These are phyloP conservation scores for Mycena rosella DNA, from an alignment of 768 basidiomycete genomes.

Conservation along the genomic window DNA sequence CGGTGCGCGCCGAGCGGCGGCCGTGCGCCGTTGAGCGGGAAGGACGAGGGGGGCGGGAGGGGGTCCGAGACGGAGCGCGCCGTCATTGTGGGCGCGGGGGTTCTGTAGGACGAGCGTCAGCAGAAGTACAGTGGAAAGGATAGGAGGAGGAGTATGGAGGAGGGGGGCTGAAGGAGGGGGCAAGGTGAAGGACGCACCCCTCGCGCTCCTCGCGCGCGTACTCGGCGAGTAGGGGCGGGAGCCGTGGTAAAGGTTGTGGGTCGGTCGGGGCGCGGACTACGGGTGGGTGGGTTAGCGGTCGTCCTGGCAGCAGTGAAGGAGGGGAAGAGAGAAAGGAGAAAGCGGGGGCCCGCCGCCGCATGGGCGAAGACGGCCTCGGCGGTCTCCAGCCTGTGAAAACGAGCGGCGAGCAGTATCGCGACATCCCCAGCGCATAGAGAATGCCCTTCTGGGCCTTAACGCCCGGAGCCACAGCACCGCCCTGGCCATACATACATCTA, in stretches of 20 bases:
- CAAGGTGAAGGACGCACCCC: not conserved
- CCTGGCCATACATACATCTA: too few species aligned
- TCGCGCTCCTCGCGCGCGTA: conserved; percentile 9
- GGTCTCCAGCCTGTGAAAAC: too few species aligned
- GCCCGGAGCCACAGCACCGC: too few species aligned
- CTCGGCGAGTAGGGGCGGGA: conserved; percentile 27
- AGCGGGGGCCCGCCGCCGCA: too few species aligned
- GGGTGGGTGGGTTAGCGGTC: not conserved
- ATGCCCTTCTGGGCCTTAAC: too few species aligned
- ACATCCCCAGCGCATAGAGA: too few species aligned
- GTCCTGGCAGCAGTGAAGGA: not conserved
- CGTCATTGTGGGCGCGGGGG: not conserved
- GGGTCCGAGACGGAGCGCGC: conserved; percentile 35
- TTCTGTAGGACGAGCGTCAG: not conserved
- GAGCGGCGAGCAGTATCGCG: too few species aligned
- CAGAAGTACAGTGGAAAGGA: not conserved
- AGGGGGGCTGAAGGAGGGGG: not conserved
- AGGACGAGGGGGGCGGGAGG: conserved; percentile 28
- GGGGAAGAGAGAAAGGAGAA: not conserved
- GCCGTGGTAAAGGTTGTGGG: conserved; percentile 29
- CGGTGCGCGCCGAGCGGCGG: conserved; percentile 27
- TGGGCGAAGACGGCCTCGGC: too few species aligned
- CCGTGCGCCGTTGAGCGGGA: conserved; percentile 29
- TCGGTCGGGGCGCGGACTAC: conserved; percentile 32
- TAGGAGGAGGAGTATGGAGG: not conserved